Percentiles rank a stretch among this genome's conserved stretches.
phyloP scores from a whole-genome alignment of 345 rosid genomes.

The Turritis glabra region DNA sequence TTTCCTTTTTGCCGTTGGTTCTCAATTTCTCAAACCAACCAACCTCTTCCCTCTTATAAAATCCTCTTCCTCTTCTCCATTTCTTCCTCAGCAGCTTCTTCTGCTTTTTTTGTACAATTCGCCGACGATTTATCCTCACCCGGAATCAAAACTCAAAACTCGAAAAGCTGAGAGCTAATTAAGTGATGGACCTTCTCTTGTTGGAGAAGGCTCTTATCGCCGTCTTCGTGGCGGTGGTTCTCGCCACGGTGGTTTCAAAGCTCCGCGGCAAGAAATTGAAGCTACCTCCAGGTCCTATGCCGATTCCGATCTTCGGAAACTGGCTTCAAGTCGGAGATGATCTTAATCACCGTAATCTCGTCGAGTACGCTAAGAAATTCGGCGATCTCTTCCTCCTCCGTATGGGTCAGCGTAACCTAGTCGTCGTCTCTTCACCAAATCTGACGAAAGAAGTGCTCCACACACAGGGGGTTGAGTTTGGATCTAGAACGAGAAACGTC shows the following conservation, averaged over 20 bases:
- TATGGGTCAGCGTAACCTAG: constrained; percentile 92
- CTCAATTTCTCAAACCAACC: constrained; percentile 33
- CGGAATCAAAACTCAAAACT: neutral
- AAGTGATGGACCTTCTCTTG: constrained; percentile 80
- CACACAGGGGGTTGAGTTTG: constrained; percentile 95
- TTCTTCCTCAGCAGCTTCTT: constrained; percentile 32
- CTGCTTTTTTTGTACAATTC: neutral
- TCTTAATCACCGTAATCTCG: constrained; percentile 85
- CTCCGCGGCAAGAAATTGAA: constrained; percentile 81
- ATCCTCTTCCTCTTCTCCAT: neutral
- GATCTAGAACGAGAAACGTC: constrained; percentile 89
- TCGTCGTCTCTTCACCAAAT: constrained; percentile 88
- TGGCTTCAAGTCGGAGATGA: constrained; percentile 99
- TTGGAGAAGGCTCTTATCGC: constrained; percentile 79
- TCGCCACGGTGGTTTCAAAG: constrained; percentile 72
- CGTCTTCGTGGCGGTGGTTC: constrained; percentile 61
- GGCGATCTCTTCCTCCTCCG: constrained; percentile 72
- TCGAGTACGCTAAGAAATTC: constrained; percentile 70
- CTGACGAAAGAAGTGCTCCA: constrained; percentile 86
- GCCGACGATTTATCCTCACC: neutral
- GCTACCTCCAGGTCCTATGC: constrained; percentile 91
- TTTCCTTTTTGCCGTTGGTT: constrained; percentile 17
- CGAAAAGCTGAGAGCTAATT: neutral
- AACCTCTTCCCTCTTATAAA: constrained; percentile 31
- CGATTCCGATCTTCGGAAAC: constrained; percentile 91